A percentile compares a stretch with the other conserved stretches of the same genome.
Evolutionary conservation across 176 grass and related monocot species (phyloP).

Genomic region (Ensete glaucum): DNA sequence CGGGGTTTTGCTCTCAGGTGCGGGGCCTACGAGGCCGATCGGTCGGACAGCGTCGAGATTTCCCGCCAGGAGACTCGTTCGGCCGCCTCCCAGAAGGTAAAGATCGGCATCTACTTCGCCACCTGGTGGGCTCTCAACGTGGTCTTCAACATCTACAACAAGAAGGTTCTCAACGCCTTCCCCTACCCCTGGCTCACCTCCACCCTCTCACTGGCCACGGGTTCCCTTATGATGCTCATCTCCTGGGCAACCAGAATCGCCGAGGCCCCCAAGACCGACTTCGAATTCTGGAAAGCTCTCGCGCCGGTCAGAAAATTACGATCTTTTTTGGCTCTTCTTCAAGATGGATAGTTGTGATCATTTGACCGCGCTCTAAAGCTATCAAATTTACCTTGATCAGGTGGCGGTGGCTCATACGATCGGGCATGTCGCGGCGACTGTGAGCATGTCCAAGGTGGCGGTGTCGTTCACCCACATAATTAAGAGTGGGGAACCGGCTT

Average conservation of each 20-base stretch:
- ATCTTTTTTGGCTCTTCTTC: slow-evolving; percentile 6
- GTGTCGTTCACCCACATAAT: slow-evolving; percentile 97
- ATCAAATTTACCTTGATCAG: slow-evolving; percentile 28
- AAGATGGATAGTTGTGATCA: too few species aligned
- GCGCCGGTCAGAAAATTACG: slow-evolving; percentile 44
- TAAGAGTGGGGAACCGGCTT: slow-evolving; percentile 90
- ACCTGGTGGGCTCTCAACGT: slow-evolving; percentile 98
- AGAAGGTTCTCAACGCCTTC: slow-evolving; percentile 94
- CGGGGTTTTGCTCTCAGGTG: neutral
- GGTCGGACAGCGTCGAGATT: slow-evolving; percentile 34
- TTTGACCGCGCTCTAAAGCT: neutral
- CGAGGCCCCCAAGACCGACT: slow-evolving; percentile 68
- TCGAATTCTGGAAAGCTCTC: slow-evolving; percentile 80
- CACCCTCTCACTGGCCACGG: slow-evolving; percentile 59
- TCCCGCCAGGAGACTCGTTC: slow-evolving; percentile 25
- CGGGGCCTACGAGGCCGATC: slow-evolving; percentile 32
- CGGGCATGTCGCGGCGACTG: slow-evolving; percentile 83
- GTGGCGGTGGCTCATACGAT: slow-evolving; percentile 85
- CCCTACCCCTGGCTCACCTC: slow-evolving; percentile 91
- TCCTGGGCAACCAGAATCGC: slow-evolving; percentile 70
- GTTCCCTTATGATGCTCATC: slow-evolving; percentile 79
- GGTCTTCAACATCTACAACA: slow-evolving; percentile 97
- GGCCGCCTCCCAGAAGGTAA: slow-evolving; percentile 41
- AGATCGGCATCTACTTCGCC: slow-evolving; percentile 80
- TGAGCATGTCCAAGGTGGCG: slow-evolving; percentile 97